Percentiles rank a stretch among this genome's conserved stretches.
Evolutionary conservation across 2,329 filamentous ascomycete species (phyloP).

Genomic region (Ophiostoma triangulosporum): DNA sequence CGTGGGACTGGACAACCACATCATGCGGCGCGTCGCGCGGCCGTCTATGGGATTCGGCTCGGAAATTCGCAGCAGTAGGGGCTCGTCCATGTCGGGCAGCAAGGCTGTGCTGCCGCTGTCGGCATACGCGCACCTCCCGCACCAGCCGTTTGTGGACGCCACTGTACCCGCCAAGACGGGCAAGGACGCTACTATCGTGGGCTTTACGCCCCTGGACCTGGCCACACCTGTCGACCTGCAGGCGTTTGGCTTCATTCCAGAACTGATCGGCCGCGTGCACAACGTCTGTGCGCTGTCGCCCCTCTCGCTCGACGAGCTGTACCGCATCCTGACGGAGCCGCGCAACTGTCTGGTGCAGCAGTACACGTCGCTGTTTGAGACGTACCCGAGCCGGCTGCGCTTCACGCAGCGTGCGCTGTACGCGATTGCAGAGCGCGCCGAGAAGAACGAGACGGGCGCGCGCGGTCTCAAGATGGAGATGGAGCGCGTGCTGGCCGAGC

Average conservation of each 20-base stretch:
- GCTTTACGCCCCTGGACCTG: slow-evolving; percentile 52
- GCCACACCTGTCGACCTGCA: slow-evolving; percentile 65
- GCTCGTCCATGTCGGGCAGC: slow-evolving; percentile 32
- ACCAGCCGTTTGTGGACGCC: slow-evolving; percentile 29
- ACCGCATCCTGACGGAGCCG: slow-evolving; percentile 84
- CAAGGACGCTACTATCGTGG: slow-evolving; percentile 11
- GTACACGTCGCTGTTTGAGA: slow-evolving; percentile 76
- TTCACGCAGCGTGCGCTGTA: slow-evolving; percentile 75
- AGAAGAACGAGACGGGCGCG: slow-evolving; percentile 56
- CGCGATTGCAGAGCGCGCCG: slow-evolving; percentile 59
- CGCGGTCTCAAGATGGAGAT: slow-evolving; percentile 68
- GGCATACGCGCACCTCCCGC: slow-evolving; percentile 41
- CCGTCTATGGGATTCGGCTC: slow-evolving; percentile 85
- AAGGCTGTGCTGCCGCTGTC: slow-evolving; percentile 52
- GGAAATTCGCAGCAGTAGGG: slow-evolving; percentile 48
- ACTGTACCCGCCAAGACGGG: background rate
- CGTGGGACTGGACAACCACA: slow-evolving; percentile 75
- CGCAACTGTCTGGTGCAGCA: slow-evolving; percentile 78
- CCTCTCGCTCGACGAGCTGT: slow-evolving; percentile 52
- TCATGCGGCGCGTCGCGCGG: slow-evolving; percentile 76
- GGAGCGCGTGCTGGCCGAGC: slow-evolving; percentile 63
- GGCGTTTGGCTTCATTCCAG: slow-evolving; percentile 81
- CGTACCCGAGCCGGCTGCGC: slow-evolving; percentile 62
- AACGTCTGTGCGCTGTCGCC: slow-evolving; percentile 77
- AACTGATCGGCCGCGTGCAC: slow-evolving; percentile 90